Conservation (phyloP, 495 filamentous ascomycete genomes). For the Penicillium psychrofluorescens region DNA sequence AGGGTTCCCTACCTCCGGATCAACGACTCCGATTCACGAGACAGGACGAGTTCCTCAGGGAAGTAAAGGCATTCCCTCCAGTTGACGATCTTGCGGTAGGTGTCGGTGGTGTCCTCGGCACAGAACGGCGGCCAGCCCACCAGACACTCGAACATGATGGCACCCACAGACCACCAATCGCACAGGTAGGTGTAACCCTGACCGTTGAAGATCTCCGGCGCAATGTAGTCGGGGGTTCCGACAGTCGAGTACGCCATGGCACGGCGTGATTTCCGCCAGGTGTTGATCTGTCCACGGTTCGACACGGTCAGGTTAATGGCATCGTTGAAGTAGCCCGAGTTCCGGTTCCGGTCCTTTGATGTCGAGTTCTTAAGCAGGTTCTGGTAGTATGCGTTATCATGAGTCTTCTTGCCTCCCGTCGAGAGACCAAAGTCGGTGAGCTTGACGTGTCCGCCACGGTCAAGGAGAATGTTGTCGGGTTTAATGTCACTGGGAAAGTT, state of each 20-base stretch:
- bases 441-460: slow-evolving; percentile 94
- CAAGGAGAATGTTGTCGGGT: slow-evolving; percentile 95
- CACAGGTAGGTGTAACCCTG: slow-evolving; percentile 93
- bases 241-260: slow-evolving; percentile 98
- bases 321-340: slow-evolving; percentile 83
- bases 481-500: slow-evolving; percentile 80
- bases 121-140: slow-evolving; percentile 99
- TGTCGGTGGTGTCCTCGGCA: slow-evolving; percentile 93
- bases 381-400: slow-evolving; percentile 97
- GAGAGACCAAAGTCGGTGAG: slow-evolving; percentile 97
- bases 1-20: slow-evolving; percentile 63
- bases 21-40: slow-evolving; percentile 77
- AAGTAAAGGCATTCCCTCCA: slow-evolving; percentile 95
- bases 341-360: slow-evolving; percentile 60
- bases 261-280: slow-evolving; percentile 91
- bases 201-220: slow-evolving; percentile 94
- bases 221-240: slow-evolving; percentile 97
- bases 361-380: slow-evolving; percentile 84
- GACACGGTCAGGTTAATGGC: slow-evolving; percentile 98
- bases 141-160: slow-evolving; percentile 99
- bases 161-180: slow-evolving; percentile 98
- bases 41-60: slow-evolving; percentile 85
- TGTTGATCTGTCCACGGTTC: slow-evolving; percentile 94
- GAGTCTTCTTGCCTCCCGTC: slow-evolving; percentile 94
- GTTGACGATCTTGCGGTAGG: slow-evolving; percentile 98